Conservation (phyloP, 2,329 filamentous ascomycete genomes). For the Neonectria punicea region DNA sequence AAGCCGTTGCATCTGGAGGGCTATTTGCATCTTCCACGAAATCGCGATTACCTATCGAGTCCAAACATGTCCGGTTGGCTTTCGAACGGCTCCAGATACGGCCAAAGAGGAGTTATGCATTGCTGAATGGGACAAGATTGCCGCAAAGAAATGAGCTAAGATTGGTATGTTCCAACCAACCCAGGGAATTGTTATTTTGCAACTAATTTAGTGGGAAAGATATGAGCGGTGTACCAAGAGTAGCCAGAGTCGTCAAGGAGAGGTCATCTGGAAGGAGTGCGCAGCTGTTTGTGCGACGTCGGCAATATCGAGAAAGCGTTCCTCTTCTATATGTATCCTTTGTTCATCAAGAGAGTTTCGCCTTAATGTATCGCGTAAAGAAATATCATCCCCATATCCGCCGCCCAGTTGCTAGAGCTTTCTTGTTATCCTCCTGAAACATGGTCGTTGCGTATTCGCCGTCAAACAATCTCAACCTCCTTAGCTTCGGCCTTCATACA, state of each 20-base stretch:
- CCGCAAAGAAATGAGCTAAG: not conserved
- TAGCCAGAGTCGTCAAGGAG: not conserved
- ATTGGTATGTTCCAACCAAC: not conserved
- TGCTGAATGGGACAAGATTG: not conserved
- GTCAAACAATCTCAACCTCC: too few species aligned
- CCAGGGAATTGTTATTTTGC: not conserved
- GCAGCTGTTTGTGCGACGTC: too few species aligned
- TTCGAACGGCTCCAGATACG: not conserved
- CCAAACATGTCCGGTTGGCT: not conserved
- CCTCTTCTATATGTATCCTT: too few species aligned
- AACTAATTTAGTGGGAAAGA: not conserved
- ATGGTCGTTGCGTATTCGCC: too few species aligned
- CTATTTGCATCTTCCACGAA: not conserved
- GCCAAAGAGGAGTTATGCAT: not conserved
- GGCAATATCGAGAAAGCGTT: too few species aligned
- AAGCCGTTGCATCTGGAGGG: not conserved
- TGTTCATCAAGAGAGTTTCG: too few species aligned
- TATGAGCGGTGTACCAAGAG: not conserved
- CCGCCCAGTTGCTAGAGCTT: too few species aligned
- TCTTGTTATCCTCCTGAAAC: too few species aligned
- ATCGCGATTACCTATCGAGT: not conserved
- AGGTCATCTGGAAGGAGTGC: not conserved
- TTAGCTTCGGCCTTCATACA: too few species aligned
- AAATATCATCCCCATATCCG: too few species aligned
- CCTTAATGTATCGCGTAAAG: too few species aligned